Evolutionary conservation across 352 stramenopile species (phyloP), one percentile per base, ranked within the genome.

Genomic region (Phytophthora cactorum): DNA sequence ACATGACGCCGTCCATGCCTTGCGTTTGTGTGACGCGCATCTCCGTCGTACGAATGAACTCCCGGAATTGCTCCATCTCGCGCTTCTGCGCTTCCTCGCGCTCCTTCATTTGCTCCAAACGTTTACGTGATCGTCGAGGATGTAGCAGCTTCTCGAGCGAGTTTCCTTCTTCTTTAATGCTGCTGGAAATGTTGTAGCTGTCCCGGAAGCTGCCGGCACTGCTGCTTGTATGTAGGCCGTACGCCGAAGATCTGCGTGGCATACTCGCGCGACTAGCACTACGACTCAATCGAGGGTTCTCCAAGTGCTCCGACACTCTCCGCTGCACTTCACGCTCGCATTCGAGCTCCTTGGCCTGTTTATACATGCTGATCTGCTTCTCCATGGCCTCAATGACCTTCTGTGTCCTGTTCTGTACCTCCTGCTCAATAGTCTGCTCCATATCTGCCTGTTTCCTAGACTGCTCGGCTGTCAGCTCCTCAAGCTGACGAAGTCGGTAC

Each of bases 31-130:
- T 74, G 8, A 76, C 59, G 25, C 66, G 68, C 62, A 75, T 77
- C 54, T 94, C 86, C 4, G 86, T 92, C 9, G 59, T 79, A 43
- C 81, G 82, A 52, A 95, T 91, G 56, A 93, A 93, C 66, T 91
- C 84, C n/a, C 85, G 84, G 63, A 95, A 95, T 60, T 95, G 85
- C 66, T 95, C 85, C 85, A 95, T 92, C 66, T 95, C 87, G 29
- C 78, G 77, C 59, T 91, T 88, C 60, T 92, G 86, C 22, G 85
- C 79, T 63, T 94, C 81, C 53, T 94, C 86, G 15, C 75, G 82
- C 67, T 92, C 78, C 41, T 77, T 84, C 67, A 92, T 64, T 36
- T 87, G 63, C 65, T 92, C 84, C 49, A 89, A 56, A 11, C 84
- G 81, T 27, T 82, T 81, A 2, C 77, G 77, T n/a, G 78, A 82